Percentiles rank a stretch among this genome's conserved stretches.
phyloP scores from a whole-genome alignment of 345 rosid species.

The Geranium rotundifolium region DNA sequence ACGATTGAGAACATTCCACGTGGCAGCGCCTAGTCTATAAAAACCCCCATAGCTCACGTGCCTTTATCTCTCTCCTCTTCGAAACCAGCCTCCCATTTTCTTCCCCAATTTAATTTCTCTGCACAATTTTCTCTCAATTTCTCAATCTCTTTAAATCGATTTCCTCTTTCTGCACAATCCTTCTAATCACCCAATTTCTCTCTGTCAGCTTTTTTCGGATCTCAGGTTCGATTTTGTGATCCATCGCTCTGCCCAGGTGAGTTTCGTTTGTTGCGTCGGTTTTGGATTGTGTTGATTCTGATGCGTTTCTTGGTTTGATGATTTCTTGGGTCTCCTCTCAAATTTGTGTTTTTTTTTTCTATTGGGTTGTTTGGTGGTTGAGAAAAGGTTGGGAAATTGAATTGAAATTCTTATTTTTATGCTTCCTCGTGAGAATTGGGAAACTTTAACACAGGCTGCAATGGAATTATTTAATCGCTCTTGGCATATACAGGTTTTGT shows the following conservation, averaged over 20 bases:
- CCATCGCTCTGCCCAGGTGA: neutral
- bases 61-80: neutral
- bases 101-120: too few species aligned
- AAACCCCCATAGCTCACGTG: too few species aligned
- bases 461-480: neutral
- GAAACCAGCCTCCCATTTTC: neutral
- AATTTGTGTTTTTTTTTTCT: neutral
- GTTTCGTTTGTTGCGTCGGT: neutral
- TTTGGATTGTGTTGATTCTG: too few species aligned
- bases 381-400: neutral
- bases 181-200: neutral
- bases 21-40: too few species aligned
- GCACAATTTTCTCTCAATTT: neutral
- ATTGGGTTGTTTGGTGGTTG: neutral
- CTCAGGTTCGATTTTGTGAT: neutral
- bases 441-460: neutral
- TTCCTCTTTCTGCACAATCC: neutral
- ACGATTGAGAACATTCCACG: too few species aligned
- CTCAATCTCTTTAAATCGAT: too few species aligned
- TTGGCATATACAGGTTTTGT: neutral
- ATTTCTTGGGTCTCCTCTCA: too few species aligned
- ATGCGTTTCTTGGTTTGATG: too few species aligned
- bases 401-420: neutral
- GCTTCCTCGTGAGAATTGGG: neutral
- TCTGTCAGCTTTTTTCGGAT: neutral